These are phyloP conservation scores for Penicillium carneum DNA, from an alignment of 2,329 filamentous ascomycete species.

Conservation along the genomic window DNA sequence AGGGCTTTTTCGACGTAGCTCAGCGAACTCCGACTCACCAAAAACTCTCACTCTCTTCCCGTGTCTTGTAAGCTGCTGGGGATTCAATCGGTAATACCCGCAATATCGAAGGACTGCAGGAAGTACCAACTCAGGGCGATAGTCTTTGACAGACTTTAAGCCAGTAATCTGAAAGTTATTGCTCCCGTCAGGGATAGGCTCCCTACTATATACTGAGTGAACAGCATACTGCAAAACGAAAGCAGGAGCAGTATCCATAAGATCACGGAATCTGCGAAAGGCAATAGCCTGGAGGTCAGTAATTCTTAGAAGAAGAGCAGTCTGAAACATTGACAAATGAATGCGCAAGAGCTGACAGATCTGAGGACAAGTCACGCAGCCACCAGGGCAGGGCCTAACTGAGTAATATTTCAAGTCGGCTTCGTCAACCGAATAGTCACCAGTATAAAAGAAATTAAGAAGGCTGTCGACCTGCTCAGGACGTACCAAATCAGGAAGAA, in stretches of 20 bases:
- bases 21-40: constrained; percentile 8
- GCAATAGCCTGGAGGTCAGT: constrained; percentile 20
- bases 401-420: constrained; percentile 8
- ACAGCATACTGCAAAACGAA: constrained; percentile 18
- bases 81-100: constrained; percentile 16
- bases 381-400: not conserved
- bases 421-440: constrained; percentile 22
- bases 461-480: constrained; percentile 11
- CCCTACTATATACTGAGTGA: constrained; percentile 11
- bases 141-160: constrained; percentile 2
- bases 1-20: not conserved
- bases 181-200: not conserved
- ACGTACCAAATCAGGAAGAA: constrained; percentile 8
- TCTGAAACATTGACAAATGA: constrained; percentile 25
- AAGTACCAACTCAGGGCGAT: constrained; percentile 16
- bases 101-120: constrained; percentile 19
- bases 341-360: constrained; percentile 17
- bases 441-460: constrained; percentile 24
- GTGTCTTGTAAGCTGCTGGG: not conserved
- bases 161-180: constrained; percentile 1
- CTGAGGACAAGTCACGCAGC: constrained; percentile 18
- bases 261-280: constrained; percentile 11
- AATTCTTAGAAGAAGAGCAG: constrained; percentile 23
- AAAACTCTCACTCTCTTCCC: not conserved
- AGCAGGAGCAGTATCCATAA: constrained; percentile 18